Conservation (phyloP, 208 protist genomes). For the Tritrichomonas foetus region DNA sequence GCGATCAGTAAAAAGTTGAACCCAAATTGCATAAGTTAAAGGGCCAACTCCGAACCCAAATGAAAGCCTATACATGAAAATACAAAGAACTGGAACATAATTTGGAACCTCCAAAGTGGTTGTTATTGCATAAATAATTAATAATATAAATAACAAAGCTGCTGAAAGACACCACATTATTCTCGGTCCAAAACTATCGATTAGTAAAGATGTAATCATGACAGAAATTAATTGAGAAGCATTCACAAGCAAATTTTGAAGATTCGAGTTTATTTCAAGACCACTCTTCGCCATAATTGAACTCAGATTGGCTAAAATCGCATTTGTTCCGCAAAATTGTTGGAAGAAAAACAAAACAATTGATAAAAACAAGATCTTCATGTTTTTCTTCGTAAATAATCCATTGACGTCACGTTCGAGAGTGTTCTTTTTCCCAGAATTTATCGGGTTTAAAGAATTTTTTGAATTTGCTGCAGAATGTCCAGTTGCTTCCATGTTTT, state of each 20-base stretch:
- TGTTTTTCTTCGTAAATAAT: no score
- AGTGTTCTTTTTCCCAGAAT: no score
- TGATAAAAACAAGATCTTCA: no score
- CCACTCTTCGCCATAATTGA: neutral
- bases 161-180: neutral
- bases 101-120: neutral
- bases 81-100: neutral
- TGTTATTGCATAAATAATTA: neutral
- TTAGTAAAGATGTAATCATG: neutral
- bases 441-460: no score
- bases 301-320: neutral
- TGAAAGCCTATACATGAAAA: slow-evolving; percentile 6
- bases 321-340: neutral
- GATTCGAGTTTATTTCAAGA: neutral
- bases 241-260: neutral
- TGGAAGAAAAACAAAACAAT: neutral
- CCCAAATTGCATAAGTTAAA: neutral
- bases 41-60: slow-evolving; percentile 40
- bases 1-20: neutral
- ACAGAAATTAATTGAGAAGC: neutral
- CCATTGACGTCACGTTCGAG: no score
- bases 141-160: neutral
- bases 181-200: neutral
- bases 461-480: no score
- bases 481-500: no score